Conservation (phyloP, 2,329 filamentous ascomycete genomes). For the Neopestalotiopsis sp. region DNA sequence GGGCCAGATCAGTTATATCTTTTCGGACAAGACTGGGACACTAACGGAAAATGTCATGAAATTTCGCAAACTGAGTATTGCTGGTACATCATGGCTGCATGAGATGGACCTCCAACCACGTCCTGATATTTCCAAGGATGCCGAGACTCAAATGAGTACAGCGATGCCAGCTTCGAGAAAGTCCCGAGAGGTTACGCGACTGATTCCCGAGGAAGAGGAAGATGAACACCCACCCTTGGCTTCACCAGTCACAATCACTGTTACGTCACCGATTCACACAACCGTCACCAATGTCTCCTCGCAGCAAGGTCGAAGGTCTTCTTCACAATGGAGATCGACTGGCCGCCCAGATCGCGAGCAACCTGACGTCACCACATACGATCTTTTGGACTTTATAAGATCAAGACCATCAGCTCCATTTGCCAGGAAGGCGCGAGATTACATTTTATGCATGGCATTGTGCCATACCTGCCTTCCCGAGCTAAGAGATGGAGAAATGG, state of each 20-base stretch:
- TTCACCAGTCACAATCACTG: slow-evolving; percentile 28
- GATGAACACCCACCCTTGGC: slow-evolving; percentile 26
- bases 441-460: slow-evolving; percentile 82
- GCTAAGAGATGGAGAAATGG: slow-evolving; percentile 71
- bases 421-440: slow-evolving; percentile 79
- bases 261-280: slow-evolving; percentile 26
- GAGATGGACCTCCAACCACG: slow-evolving; percentile 66
- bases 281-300: slow-evolving; percentile 21
- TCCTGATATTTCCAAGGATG: not conserved
- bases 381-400: slow-evolving; percentile 80
- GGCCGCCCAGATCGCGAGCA: slow-evolving; percentile 47
- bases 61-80: slow-evolving; percentile 90
- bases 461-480: slow-evolving; percentile 94
- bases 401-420: slow-evolving; percentile 78
- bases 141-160: not conserved
- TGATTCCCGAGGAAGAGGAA: slow-evolving; percentile 15
- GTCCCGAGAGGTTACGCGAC: slow-evolving; percentile 21
- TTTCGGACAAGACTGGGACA: slow-evolving; percentile 94
- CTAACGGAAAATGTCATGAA: slow-evolving; percentile 96
- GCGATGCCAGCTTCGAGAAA: slow-evolving; percentile 9
- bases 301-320: slow-evolving; percentile 33
- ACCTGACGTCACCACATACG: slow-evolving; percentile 68
- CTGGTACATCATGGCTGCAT: slow-evolving; percentile 88
- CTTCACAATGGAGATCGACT: slow-evolving; percentile 40
- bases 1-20: slow-evolving; percentile 87